Percentiles rank a stretch among this genome's conserved stretches.
These are phyloP conservation scores for Tuber calosporum DNA, from an alignment of 495 filamentous ascomycete species.

Conservation along the genomic window DNA sequence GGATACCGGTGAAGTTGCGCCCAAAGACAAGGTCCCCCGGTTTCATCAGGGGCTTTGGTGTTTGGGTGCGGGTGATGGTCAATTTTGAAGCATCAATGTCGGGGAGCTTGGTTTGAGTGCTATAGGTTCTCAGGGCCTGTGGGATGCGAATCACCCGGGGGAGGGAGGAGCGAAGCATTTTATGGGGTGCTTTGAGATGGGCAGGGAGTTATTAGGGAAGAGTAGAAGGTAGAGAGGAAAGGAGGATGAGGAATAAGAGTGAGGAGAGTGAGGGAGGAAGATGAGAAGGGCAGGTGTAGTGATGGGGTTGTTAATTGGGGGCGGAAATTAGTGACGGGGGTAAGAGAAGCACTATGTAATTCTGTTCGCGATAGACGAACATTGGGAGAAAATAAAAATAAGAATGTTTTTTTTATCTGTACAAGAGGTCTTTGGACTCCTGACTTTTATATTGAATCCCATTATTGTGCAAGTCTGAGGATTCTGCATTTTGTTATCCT, in stretches of 20 bases:
- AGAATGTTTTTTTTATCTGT: background rate
- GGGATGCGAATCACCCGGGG: slow-evolving; percentile 10
- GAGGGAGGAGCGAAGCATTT: slow-evolving; percentile 31
- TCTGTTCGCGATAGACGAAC: background rate
- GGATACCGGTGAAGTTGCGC: slow-evolving; percentile 71
- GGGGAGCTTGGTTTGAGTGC: slow-evolving; percentile 43
- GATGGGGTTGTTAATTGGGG: background rate
- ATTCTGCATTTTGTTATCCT: background rate
- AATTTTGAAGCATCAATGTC: slow-evolving; percentile 72
- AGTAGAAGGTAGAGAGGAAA: background rate
- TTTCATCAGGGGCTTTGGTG: slow-evolving; percentile 64
- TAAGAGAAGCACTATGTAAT: background rate
- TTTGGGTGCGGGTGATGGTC: slow-evolving; percentile 61
- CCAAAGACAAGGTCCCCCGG: slow-evolving; percentile 81
- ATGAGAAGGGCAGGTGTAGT: slow-evolving; percentile 1
- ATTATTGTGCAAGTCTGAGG: background rate
- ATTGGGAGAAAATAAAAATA: background rate
- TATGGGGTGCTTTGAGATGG: background rate
- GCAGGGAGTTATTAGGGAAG: background rate
- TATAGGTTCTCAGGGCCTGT: slow-evolving; percentile 19
- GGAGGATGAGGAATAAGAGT: background rate
- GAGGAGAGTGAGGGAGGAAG: background rate
- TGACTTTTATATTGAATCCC: background rate
- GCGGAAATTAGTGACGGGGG: slow-evolving; percentile 12
- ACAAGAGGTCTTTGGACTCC: background rate